Base-by-base conservation (phyloP, 495 filamentous ascomycete species). In the Trypethelium eluteriae region DNA sequence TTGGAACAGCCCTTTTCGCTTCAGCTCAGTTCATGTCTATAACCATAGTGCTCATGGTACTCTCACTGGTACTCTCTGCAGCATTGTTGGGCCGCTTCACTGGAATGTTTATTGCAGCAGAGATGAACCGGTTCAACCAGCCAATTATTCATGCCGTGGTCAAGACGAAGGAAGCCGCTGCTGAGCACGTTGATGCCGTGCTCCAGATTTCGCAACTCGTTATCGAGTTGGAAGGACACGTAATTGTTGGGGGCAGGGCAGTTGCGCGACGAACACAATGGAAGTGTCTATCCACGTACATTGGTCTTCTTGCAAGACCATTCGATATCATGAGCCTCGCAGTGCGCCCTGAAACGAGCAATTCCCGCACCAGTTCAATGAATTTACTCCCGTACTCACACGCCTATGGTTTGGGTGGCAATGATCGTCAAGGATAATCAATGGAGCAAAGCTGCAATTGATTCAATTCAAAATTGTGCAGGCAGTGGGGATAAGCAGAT, bases 1-100 rank as follows among this genome's bases (percentile, higher is more conserved):
- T 66, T 65, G 70, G 70, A 25, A 73, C 70, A 2, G 67, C 70
- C 12, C 44, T 71, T 10, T 73, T 73, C 49, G 71, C 71, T 7
- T 62, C 64, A 6, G 44, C 70, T 14, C 47, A 61, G n/a, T 63
- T 73, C 6, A 66, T 73, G 56, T 25, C 57, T 18, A 69, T 73
- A 2, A 35, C 61, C 18, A 62, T 65, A 1, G 67, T 70, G 14
- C 39, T 70, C 10, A 68, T 66, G 36, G 38, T 68, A 1, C 49
- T 73, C 11, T 53, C 36, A 4, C 67, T 71, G 11, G 65, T 71
- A 9, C 64, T 73, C 7, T 18, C 18, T 36, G 53, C 49, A 4
- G 71, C 41, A 2, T 44, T 73, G 11, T 36, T 56, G 0, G 68
- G 64, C 4, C 68, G 68, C 34, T 64, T 67, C 6, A 39, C 39